Evolutionary conservation across 768 basidiomycete species (phyloP), one percentile per base, ranked within the genome.

Genomic region (Trametes elegans): DNA sequence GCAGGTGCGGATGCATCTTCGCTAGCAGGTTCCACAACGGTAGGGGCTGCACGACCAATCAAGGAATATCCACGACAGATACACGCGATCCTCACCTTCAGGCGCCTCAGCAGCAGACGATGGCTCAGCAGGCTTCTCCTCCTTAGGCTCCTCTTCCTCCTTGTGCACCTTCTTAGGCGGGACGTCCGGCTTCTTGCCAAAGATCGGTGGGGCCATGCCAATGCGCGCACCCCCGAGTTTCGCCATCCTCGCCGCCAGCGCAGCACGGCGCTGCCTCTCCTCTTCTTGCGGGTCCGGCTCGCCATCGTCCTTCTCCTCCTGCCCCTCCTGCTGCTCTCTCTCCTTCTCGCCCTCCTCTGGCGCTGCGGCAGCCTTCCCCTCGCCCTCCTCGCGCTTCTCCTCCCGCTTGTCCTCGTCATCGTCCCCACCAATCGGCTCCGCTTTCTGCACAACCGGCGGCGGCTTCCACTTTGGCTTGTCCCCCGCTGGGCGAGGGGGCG

Each of bases 241-340:
- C 36, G 93, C 93, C 92, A 98, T 93, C 41, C 93, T 80, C 21
- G 93, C 93, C 28, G 93, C 92, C 65, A 98, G 86, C 10, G 90
- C 86, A 5, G 92, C 89, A 38, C 94, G 82, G 41, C 88, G 81
- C 64, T 90, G 86, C 49, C 86, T 76, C 62, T 90, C 88, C 60
- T 88, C 86, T 19, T 85, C 84, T 64, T 86, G 84, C 1, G 80
- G 78, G 63, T 84, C 84, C 23, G 60, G 59, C 44, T 72, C 71
- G 0, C 57, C 67, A 32, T 61, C 69, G 35, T 73, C 75, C 3
- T 58, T 67, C 38, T 63, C 64, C 31, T 53, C 32, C 23, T n/a
- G n/a, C n/a, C 79, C 81, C 38, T 54, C 50, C 5, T 41, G 35
- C 16, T 52, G 44, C 3, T 14, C 55, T 9, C 27, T 31, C 5